Percentiles rank a stretch among this genome's conserved stretches.
Evolutionary conservation across 805 yeast genomes (phyloP).

Genomic region (Wickerhamomyces chaumierensis): DNA sequence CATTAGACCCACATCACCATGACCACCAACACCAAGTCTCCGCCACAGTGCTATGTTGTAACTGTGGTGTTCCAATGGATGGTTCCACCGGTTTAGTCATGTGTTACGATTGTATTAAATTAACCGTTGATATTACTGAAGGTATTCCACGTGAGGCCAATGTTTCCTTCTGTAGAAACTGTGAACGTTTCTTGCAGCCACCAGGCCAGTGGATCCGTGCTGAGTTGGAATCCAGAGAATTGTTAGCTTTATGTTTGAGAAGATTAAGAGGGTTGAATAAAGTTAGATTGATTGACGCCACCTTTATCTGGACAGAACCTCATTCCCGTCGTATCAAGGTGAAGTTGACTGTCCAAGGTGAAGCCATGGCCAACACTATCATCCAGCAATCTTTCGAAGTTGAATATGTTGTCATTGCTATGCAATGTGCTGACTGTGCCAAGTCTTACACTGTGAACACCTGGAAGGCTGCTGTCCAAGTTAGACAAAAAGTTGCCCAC

Average conservation of each 20-base stretch:
- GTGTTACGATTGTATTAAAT: constrained; percentile 95
- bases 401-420: constrained; percentile 84
- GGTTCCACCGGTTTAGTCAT: constrained; percentile 87
- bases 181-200: constrained; percentile 93
- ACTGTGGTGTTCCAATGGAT: constrained; percentile 98
- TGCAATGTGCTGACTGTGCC: constrained; percentile 99
- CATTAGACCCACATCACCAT: constrained; percentile 19
- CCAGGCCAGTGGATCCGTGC: constrained; percentile 91
- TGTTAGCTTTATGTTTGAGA: constrained; percentile 81
- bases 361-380: constrained; percentile 84
- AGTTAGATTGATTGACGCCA: constrained; percentile 84
- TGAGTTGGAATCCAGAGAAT: constrained; percentile 83
- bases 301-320: constrained; percentile 98
- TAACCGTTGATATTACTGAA: constrained; percentile 87
- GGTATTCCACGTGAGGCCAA: constrained; percentile 93
- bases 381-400: constrained; percentile 93
- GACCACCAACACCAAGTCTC: constrained; percentile 24
- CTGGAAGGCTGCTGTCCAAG: constrained; percentile 96
- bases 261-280: constrained; percentile 79
- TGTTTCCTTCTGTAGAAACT: constrained; percentile 88
- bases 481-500: constrained; percentile 94
- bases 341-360: constrained; percentile 92
- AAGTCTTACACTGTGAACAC: constrained; percentile 93
- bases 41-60: constrained; percentile 92
- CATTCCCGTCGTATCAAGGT: constrained; percentile 92